These are phyloP conservation scores for Claviceps humidiphila DNA, from an alignment of 2,329 filamentous ascomycete species.

Conservation along the genomic window DNA sequence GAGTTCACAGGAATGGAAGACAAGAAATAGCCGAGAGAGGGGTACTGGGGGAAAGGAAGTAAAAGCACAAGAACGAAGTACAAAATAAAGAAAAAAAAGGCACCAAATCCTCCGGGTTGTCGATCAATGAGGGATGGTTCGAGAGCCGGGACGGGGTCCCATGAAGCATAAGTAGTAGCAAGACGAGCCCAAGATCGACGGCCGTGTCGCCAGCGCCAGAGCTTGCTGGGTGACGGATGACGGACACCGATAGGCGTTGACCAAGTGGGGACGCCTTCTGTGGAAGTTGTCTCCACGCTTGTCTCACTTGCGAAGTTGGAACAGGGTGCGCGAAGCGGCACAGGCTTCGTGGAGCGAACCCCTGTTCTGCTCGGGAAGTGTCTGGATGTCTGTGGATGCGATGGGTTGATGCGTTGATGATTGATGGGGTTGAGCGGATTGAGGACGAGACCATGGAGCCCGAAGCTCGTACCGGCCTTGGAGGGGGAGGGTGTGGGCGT, in stretches of 20 bases:
- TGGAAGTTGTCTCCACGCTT: slow-evolving; percentile 22
- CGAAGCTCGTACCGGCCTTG: slow-evolving; percentile 4
- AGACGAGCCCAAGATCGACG: slow-evolving; percentile 28
- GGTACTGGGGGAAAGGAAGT: slow-evolving; percentile 22
- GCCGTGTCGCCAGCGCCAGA: slow-evolving; percentile 12
- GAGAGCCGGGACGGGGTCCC: slow-evolving; percentile 25
- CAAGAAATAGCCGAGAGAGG: slow-evolving; percentile 36
- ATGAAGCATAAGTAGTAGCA: slow-evolving; percentile 38
- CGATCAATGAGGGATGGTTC: slow-evolving; percentile 29
- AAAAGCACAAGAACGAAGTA: slow-evolving; percentile 27
- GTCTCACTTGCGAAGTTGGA: slow-evolving; percentile 38
- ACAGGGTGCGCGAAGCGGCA: slow-evolving; percentile 13
- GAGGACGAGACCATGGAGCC: slow-evolving; percentile 6
- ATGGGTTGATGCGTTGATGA: no score
- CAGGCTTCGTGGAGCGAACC: slow-evolving; percentile 3
- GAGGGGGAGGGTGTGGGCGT: background rate
- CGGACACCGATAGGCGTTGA: slow-evolving; percentile 8
- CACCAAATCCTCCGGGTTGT: slow-evolving; percentile 32
- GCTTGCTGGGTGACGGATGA: slow-evolving; percentile 6
- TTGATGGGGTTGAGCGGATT: slow-evolving; percentile 5
- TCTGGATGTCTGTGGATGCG: background rate
- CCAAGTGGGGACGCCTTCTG: slow-evolving; percentile 9
- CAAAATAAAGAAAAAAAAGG: slow-evolving; percentile 25
- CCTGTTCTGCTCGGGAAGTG: slow-evolving; percentile 1
- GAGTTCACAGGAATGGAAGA: slow-evolving; percentile 23